A percentile compares a stretch with the other conserved stretches of the same genome.
phyloP scores from a whole-genome alignment of 768 basidiomycete species.

The Kondoa malvinella region DNA sequence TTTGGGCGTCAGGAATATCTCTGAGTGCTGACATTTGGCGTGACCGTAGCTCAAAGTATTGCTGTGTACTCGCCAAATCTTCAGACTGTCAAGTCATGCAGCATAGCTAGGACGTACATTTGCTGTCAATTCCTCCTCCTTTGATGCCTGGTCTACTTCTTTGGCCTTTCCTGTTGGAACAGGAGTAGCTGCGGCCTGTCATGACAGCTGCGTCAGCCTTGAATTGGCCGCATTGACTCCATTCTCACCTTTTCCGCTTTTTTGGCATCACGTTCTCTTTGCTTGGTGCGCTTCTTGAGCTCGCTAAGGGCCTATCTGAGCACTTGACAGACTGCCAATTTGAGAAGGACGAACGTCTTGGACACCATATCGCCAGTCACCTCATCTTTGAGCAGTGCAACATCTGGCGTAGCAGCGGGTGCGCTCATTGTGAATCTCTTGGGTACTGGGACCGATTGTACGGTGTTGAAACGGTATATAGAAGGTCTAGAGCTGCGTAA shows the following conservation, averaged over 20 bases:
- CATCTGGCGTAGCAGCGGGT: not conserved
- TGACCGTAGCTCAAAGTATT: conserved; percentile 90
- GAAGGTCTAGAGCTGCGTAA: not conserved
- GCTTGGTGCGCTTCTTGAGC: conserved; percentile 82
- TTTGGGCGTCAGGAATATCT: conserved; percentile 44
- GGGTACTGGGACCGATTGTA: not conserved
- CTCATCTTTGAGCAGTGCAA: conserved; percentile 32
- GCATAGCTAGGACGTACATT: conserved; percentile 46
- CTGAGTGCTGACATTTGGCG: conserved; percentile 72
- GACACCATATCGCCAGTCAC: conserved; percentile 93
- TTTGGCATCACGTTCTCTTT: conserved; percentile 51
- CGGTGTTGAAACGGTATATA: not conserved
- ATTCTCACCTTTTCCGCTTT: conserved; percentile 52
- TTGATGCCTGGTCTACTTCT: conserved; percentile 32
- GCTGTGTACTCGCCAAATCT: conserved; percentile 39
- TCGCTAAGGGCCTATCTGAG: conserved; percentile 41
- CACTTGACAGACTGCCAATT: not conserved
- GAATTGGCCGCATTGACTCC: not conserved
- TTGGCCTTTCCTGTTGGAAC: conserved; percentile 28
- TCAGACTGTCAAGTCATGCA: no score
- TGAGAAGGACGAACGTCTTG: conserved; percentile 59
- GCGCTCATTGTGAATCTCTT: conserved; percentile 1
- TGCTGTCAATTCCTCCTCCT: conserved; percentile 74
- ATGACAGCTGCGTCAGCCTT: not conserved
- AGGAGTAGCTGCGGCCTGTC: conserved; percentile 33